Evolutionary conservation across 257 asterid genomes (phyloP).

Genomic region (Buddleja alternifolia): DNA sequence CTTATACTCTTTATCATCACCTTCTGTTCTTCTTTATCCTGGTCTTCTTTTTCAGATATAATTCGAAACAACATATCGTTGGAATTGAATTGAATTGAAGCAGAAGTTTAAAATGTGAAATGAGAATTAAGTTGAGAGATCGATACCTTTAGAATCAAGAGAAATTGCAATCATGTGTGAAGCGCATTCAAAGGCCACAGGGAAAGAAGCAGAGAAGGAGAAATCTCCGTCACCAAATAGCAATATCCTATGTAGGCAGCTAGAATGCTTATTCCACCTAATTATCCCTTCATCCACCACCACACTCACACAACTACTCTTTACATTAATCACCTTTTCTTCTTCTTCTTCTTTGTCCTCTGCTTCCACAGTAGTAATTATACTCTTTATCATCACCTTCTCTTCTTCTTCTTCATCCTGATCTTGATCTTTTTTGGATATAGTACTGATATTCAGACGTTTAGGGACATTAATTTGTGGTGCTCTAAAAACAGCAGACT

Average conservation of each 20-base stretch:
- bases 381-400: neutral
- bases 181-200: slow-evolving; percentile 44
- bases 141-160: slow-evolving; percentile 41
- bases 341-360: neutral
- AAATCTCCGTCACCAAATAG: slow-evolving; percentile 62
- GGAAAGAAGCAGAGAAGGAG: slow-evolving; percentile 49
- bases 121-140: no score
- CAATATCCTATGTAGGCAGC: slow-evolving; percentile 38
- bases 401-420: neutral
- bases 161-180: slow-evolving; percentile 42
- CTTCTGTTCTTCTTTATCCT: neutral
- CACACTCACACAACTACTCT: neutral
- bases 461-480: no score
- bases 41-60: no score
- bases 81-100: no score
- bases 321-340: neutral
- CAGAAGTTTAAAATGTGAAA: no score
- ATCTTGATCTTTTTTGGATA: no score
- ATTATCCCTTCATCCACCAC: slow-evolving; percentile 25
- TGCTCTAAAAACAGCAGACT: neutral
- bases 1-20: neutral
- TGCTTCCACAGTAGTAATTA: no score
- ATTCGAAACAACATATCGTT: no score
- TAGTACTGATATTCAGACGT: no score
- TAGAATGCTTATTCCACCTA: slow-evolving; percentile 48